Evolutionary conservation across 805 yeast genomes (phyloP).

Genomic region (Yarrowia divulgata): DNA sequence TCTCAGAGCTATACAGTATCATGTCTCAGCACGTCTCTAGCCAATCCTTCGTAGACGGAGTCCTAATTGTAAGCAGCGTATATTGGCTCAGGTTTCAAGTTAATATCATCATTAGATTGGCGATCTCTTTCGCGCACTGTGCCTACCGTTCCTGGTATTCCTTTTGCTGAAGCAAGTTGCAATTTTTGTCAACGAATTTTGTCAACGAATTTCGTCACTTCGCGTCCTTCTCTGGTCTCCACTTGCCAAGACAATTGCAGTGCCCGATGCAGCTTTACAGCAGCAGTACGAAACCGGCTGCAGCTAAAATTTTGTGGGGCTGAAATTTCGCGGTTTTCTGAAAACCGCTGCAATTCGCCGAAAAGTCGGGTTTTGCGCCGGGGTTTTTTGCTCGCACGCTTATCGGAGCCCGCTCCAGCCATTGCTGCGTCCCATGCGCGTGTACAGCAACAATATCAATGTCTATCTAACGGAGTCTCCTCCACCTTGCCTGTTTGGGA

Average conservation of each 20-base stretch:
- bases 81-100: background rate
- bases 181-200: too few species aligned
- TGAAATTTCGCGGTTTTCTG: background rate
- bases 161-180: too few species aligned
- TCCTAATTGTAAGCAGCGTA: too few species aligned
- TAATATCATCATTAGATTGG: background rate
- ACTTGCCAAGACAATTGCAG: conserved; percentile 7
- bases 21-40: too few species aligned
- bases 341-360: too few species aligned
- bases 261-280: background rate
- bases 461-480: background rate
- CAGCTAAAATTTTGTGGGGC: conserved; percentile 10
- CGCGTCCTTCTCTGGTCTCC: background rate
- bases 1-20: too few species aligned
- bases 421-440: background rate
- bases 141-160: too few species aligned
- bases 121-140: background rate
- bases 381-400: background rate
- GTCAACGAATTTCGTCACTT: too few species aligned
- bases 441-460: background rate
- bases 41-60: too few species aligned
- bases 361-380: too few species aligned
- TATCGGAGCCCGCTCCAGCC: too few species aligned
- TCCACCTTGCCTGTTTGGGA: conserved; percentile 19
- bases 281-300: conserved; percentile 19